Evolutionary conservation across 2,329 filamentous ascomycete genomes (phyloP), one percentile per base, ranked within the genome.

Genomic region (Ophiosphaerella korrae): DNA sequence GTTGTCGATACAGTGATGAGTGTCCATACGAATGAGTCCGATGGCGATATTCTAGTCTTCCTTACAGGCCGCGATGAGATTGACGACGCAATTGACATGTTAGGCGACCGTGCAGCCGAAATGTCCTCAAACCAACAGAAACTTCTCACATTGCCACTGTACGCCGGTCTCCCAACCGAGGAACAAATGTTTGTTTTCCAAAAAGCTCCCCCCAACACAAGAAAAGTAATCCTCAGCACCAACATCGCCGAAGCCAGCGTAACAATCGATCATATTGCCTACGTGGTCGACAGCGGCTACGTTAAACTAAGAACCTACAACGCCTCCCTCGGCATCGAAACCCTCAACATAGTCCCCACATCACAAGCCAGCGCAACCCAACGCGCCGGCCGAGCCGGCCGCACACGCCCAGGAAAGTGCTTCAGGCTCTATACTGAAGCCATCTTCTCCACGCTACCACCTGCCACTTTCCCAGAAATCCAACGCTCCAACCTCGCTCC

Each of bases 211-310:
- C 86, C 90, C 53, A 88, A 92, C 52, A 92, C 87, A 1, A 84
- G 94, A 36, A 97, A 97, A 70, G 89, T 97, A 34, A 89, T 99
- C 32, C 87, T 97, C 59, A 88, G 90, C 3, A 97, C 94, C 51
- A 97, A 97, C 70, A 97, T 97, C 58, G 92, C 94, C 11, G 94
- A 99, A 77, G 93, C 94, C 4, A 96, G 91, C 1, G 88, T 99
- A 37, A 97, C 94, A 89, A 13, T 97, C 48, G 88, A 94, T 45
- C 92, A 91, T 2, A 92, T 97, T 53, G 87, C 92, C 47, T 96
- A 90, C 66, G 93, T 99, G 5, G 78, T 97, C 42, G 94, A 99
- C 72, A 87, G 85, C 45, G 94, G 94, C 1, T 97, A 90, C 68
- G 92, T 95, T 59, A 97, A 97, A 72, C 79, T 96, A 16, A 85